Evolutionary conservation across 78 protist genomes (phyloP).

Genomic region (Dictyostelium firmibasis): DNA sequence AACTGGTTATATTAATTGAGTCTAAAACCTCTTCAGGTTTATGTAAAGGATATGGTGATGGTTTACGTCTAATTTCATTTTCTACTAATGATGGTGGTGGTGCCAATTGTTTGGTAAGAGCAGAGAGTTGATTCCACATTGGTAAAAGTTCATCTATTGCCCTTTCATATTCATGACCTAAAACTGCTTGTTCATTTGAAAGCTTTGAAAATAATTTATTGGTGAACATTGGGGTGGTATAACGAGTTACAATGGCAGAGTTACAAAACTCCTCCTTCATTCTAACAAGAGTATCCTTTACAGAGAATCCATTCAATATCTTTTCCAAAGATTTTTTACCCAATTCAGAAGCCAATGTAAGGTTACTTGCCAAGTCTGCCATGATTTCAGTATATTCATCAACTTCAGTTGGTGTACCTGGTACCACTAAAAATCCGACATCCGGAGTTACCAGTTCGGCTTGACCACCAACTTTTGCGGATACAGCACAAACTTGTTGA

Average conservation of each 20-base stretch:
- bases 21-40: conserved; percentile 43
- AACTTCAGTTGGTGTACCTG: conserved; percentile 43
- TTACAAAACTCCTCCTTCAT: conserved; percentile 65
- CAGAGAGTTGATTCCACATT: conserved; percentile 9
- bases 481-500: conserved; percentile 45
- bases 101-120: neutral
- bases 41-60: conserved; percentile 24
- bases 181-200: conserved; percentile 24
- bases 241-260: conserved; percentile 25
- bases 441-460: conserved; percentile 68
- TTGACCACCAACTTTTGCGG: conserved; percentile 75
- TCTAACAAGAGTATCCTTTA: conserved; percentile 8
- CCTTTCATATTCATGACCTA: conserved; percentile 54
- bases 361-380: conserved; percentile 25
- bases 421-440: conserved; percentile 62
- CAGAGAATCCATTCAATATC: conserved; percentile 50
- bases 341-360: neutral
- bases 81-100: conserved; percentile 20
- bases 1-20: neutral
- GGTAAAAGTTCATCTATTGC: conserved; percentile 40
- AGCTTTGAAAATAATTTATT: conserved; percentile 7
- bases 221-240: conserved; percentile 1
- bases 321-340: conserved; percentile 7
- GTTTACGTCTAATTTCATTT: neutral
- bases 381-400: conserved; percentile 55